phyloP scores from a whole-genome alignment of 305 asterid genomes.

The Fraxinus latifolia region DNA sequence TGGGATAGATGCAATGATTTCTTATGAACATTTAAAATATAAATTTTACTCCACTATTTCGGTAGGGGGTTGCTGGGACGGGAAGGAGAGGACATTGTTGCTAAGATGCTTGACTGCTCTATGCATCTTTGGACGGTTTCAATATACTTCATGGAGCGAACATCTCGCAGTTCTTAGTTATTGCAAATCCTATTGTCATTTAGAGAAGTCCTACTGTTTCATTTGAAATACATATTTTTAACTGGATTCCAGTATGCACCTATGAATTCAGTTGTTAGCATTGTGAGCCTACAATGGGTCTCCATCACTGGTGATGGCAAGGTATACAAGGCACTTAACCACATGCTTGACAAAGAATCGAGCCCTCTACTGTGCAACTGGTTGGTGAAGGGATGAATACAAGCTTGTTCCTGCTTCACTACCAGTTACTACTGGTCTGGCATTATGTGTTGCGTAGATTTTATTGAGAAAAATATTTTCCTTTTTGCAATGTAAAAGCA shows the following conservation, averaged over 20 bases:
- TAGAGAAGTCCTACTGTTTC: not conserved
- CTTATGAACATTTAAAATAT: not conserved
- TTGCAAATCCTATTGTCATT: not conserved
- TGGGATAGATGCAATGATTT: not conserved
- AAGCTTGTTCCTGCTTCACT: not conserved
- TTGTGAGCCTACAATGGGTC: not conserved
- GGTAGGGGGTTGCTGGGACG: not conserved
- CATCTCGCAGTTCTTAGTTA: not conserved
- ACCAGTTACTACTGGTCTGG: constrained; percentile 12
- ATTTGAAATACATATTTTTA: not conserved
- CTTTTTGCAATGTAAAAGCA: not conserved
- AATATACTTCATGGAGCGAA: not conserved
- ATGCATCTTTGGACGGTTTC: not conserved
- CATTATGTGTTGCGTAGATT: not conserved
- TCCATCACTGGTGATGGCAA: not conserved
- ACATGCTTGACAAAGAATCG: not conserved
- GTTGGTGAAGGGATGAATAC: not conserved
- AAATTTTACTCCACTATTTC: not conserved
- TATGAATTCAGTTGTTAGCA: not conserved
- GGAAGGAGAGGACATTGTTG: not conserved
- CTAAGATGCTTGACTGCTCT: not conserved
- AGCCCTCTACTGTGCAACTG: not conserved
- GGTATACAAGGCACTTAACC: not conserved
- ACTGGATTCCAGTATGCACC: not conserved
- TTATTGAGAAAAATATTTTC: constrained; percentile 1